Conservation (phyloP, 169 alveolate species). For the Amoebophrya sp. region DNA sequence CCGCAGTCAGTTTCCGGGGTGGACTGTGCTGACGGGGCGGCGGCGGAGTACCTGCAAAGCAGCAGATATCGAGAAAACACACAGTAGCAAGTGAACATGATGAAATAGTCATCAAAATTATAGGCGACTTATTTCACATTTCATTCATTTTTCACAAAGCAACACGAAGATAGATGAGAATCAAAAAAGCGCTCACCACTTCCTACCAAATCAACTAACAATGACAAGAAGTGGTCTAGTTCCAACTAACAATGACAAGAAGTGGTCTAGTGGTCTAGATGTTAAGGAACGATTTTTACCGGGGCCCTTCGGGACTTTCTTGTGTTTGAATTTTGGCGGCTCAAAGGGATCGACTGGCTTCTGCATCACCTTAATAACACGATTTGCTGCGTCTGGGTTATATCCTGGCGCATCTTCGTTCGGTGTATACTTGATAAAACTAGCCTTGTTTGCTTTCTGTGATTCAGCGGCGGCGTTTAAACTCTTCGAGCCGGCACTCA, state of each 20-base stretch:
- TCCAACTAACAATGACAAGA: too few species aligned
- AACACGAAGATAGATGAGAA: neutral
- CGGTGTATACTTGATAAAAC: slow-evolving; percentile 45
- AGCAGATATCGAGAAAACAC: too few species aligned
- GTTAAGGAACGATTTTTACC: too few species aligned
- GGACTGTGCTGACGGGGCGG: slow-evolving; percentile 82
- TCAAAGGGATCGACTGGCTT: slow-evolving; percentile 84
- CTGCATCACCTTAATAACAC: slow-evolving; percentile 76
- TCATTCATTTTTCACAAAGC: neutral
- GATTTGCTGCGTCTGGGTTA: slow-evolving; percentile 60
- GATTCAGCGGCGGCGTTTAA: neutral
- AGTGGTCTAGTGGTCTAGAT: too few species aligned
- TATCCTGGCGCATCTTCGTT: slow-evolving; percentile 52
- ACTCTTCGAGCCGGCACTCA: neutral
- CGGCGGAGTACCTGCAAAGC: slow-evolving; percentile 44
- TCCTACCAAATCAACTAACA: too few species aligned
- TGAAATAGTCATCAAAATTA: neutral
- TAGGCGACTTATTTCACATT: neutral
- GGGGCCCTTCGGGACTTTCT: slow-evolving; percentile 65
- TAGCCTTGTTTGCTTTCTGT: slow-evolving; percentile 27
- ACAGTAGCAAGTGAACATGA: neutral
- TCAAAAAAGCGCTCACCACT: too few species aligned
- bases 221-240: too few species aligned
- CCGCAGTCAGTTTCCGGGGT: slow-evolving; percentile 84
- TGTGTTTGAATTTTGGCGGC: slow-evolving; percentile 84